These are phyloP conservation scores for Phytophthora foliorum DNA, from an alignment of 352 stramenopile species.

Conservation along the genomic window DNA sequence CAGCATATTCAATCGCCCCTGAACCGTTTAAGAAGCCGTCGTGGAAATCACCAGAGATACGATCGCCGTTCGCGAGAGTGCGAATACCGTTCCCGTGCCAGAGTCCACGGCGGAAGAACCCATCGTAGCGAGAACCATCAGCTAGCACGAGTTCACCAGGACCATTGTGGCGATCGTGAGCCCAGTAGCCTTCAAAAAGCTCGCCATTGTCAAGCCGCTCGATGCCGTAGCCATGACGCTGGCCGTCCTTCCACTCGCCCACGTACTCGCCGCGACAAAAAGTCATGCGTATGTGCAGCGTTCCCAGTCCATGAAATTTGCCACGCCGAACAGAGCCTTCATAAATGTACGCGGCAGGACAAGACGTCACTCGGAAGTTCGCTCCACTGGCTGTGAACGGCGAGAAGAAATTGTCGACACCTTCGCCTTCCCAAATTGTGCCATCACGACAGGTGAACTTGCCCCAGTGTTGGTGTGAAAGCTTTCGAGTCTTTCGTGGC, in stretches of 20 bases:
- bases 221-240: slow-evolving; percentile 84
- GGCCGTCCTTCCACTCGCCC: slow-evolving; percentile 85
- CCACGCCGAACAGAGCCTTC: slow-evolving; percentile 60
- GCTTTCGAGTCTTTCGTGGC: slow-evolving; percentile 63
- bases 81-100: slow-evolving; percentile 80
- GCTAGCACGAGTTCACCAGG: slow-evolving; percentile 76
- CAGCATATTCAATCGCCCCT: slow-evolving; percentile 72
- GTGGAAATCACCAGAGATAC: slow-evolving; percentile 63
- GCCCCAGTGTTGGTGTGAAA: slow-evolving; percentile 60
- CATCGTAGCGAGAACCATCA: slow-evolving; percentile 75
- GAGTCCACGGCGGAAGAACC: slow-evolving; percentile 66
- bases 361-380: slow-evolving; percentile 64
- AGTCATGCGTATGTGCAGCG: slow-evolving; percentile 63
- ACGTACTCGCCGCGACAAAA: slow-evolving; percentile 81
- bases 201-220: slow-evolving; percentile 81
- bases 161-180: slow-evolving; percentile 70
- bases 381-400: slow-evolving; percentile 71
- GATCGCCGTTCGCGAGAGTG: slow-evolving; percentile 67
- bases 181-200: slow-evolving; percentile 86
- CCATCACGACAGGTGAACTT: slow-evolving; percentile 82
- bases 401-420: slow-evolving; percentile 88
- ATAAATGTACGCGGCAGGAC: slow-evolving; percentile 59
- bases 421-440: slow-evolving; percentile 77
- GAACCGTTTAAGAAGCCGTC: slow-evolving; percentile 67
- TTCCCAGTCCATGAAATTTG: slow-evolving; percentile 81